Conservation (phyloP, 2,329 filamentous ascomycete genomes). For the Cordyceps farinosa region DNA sequence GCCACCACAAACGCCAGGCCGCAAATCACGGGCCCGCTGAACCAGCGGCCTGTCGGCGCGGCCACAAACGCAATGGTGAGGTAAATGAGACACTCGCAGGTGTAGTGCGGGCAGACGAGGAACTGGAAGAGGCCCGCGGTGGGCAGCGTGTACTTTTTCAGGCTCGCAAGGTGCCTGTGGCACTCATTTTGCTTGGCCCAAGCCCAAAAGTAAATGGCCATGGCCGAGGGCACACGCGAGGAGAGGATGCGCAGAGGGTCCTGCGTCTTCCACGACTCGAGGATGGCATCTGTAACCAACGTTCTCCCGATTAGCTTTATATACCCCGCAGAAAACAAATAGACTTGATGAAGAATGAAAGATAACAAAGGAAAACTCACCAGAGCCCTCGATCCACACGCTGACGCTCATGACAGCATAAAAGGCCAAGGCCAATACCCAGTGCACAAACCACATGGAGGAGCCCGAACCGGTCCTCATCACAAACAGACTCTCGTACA, state of each 20-base stretch:
- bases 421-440: slow-evolving; percentile 72
- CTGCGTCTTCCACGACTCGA: slow-evolving; percentile 31
- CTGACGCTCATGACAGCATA: slow-evolving; percentile 71
- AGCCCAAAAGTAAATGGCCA: slow-evolving; percentile 64
- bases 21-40: slow-evolving; percentile 71
- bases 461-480: slow-evolving; percentile 56
- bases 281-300: slow-evolving; percentile 30
- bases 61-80: slow-evolving; percentile 69
- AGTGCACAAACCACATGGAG: slow-evolving; percentile 83
- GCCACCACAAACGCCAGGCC: slow-evolving; percentile 69
- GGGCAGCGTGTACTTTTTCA: slow-evolving; percentile 82
- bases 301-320: background rate
- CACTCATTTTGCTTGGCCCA: slow-evolving; percentile 72
- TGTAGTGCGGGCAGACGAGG: slow-evolving; percentile 85
- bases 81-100: slow-evolving; percentile 83
- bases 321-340: background rate
- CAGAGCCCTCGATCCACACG: slow-evolving; percentile 78
- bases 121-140: slow-evolving; percentile 66
- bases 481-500: slow-evolving; percentile 70
- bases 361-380: slow-evolving; percentile 43
- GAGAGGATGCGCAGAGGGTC: slow-evolving; percentile 22
- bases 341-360: background rate
- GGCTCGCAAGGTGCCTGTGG: slow-evolving; percentile 64
- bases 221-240: slow-evolving; percentile 39
- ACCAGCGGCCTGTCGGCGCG: slow-evolving; percentile 60